A percentile compares a stretch with the other conserved stretches of the same genome.
Conservation (phyloP, 805 yeast species). For the Ogataea angusta region DNA sequence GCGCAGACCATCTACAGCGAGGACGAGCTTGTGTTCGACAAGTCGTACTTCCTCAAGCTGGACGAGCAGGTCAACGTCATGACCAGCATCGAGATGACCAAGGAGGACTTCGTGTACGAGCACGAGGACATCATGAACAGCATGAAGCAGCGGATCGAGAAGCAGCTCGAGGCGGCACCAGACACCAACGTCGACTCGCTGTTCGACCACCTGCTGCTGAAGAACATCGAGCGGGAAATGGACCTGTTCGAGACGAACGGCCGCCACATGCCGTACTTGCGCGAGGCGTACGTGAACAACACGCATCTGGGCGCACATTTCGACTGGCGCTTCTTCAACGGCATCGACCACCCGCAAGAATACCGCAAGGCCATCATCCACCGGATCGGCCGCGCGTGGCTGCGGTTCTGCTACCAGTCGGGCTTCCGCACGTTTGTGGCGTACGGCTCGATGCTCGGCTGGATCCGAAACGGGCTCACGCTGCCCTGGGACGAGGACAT, state of each 20-base stretch:
- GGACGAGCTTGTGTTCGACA: constrained; percentile 20
- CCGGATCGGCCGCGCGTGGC: constrained; percentile 49
- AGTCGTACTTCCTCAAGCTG: constrained; percentile 15
- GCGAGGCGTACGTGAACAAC: constrained; percentile 33
- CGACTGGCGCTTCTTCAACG: constrained; percentile 55
- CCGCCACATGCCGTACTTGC: constrained; percentile 32
- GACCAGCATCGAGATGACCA: constrained; percentile 12
- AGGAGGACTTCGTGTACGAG: constrained; percentile 27
- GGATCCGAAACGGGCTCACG: constrained; percentile 60
- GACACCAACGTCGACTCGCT: constrained; percentile 5
- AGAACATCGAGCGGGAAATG: constrained; percentile 17
- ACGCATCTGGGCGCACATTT: constrained; percentile 38
- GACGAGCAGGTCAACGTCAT: constrained; percentile 15
- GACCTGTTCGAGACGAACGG: constrained; percentile 13
- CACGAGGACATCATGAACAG: constrained; percentile 18
- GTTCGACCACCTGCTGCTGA: constrained; percentile 21
- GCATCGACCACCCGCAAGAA: constrained; percentile 39
- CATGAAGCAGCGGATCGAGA: constrained; percentile 11
- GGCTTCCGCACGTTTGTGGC: constrained; percentile 59
- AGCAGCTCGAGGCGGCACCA: constrained; percentile 1
- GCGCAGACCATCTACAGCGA: constrained; percentile 14
- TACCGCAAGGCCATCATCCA: constrained; percentile 41
- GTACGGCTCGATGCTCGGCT: constrained; percentile 61
- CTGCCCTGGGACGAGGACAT: constrained; percentile 69
- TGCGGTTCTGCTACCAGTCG: constrained; percentile 43